Evolutionary conservation across 2,329 filamentous ascomycete species (phyloP).

Genomic region (Colletotrichum sp.): DNA sequence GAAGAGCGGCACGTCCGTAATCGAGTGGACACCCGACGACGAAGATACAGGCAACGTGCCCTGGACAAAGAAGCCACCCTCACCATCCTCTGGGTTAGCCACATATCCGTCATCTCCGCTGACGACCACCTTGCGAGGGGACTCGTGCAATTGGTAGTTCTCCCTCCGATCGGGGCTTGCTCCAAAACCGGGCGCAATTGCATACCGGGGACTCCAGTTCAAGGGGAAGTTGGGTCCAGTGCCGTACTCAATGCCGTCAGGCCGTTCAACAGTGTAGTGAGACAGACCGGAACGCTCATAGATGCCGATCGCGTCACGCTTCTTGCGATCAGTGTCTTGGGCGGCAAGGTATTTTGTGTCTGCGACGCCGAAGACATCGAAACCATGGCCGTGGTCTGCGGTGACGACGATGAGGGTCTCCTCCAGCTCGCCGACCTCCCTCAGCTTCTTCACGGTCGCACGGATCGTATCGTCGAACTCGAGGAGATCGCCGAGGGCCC

Average conservation of each 20-base stretch:
- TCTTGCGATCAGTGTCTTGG: slow-evolving; percentile 70
- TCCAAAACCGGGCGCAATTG: slow-evolving; percentile 74
- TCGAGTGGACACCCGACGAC: slow-evolving; percentile 75
- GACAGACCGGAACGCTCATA: slow-evolving; percentile 77
- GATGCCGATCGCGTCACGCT: slow-evolving; percentile 76
- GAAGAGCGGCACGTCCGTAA: slow-evolving; percentile 81
- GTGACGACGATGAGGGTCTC: slow-evolving; percentile 82
- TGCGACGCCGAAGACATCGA: slow-evolving; percentile 83
- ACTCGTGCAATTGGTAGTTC: slow-evolving; percentile 73
- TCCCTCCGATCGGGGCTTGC: slow-evolving; percentile 80
- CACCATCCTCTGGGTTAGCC: slow-evolving; percentile 70
- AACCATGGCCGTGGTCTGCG: slow-evolving; percentile 89
- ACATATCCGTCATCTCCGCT: slow-evolving; percentile 64
- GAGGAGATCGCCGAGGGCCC: slow-evolving; percentile 81
- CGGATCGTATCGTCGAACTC: slow-evolving; percentile 85
- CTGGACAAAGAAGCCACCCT: slow-evolving; percentile 74
- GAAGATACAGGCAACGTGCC: slow-evolving; percentile 72
- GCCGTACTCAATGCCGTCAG: slow-evolving; percentile 69
- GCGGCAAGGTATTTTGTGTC: slow-evolving; percentile 79
- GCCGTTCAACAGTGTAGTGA: slow-evolving; percentile 69
- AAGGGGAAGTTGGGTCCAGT: slow-evolving; percentile 78
- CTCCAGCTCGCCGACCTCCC: slow-evolving; percentile 68
- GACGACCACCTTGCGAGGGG: slow-evolving; percentile 62
- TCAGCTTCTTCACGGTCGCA: slow-evolving; percentile 74
- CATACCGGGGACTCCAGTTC: slow-evolving; percentile 89